Conservation (phyloP, 805 yeast species). For the Wilhelminamyces savonicus region DNA sequence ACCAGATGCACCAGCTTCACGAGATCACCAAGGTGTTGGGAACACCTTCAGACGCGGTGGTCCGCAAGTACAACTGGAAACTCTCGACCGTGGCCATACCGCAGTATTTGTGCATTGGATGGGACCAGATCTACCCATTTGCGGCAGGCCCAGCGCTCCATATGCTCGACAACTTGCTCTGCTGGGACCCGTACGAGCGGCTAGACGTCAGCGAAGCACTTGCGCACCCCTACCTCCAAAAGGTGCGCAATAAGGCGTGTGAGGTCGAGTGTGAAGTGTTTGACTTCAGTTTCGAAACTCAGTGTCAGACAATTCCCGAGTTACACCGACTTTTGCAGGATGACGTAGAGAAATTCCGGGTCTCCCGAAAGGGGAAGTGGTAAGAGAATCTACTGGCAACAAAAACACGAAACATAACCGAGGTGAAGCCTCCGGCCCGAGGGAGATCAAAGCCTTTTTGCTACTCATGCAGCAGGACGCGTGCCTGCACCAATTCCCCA, state of each 20-base stretch:
- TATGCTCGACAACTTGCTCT: conserved; percentile 47
- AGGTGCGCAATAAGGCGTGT: conserved; percentile 47
- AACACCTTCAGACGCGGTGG: conserved; percentile 48
- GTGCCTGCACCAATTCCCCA: too few species aligned
- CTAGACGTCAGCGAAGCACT: conserved; percentile 51
- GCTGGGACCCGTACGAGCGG: conserved; percentile 60
- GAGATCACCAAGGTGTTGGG: conserved; percentile 70
- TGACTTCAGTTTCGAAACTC: conserved; percentile 61
- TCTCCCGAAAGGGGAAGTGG: too few species aligned
- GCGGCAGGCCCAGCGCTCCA: conserved; percentile 48
- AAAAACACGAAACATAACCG: too few species aligned
- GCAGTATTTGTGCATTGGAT: conserved; percentile 27
- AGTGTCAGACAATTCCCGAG: conserved; percentile 9
- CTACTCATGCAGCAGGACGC: too few species aligned
- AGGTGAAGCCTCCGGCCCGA: too few species aligned
- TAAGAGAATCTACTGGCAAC: too few species aligned
- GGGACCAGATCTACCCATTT: conserved; percentile 57
- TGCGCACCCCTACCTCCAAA: conserved; percentile 46
- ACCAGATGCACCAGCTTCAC: conserved; percentile 62
- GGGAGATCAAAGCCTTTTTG: too few species aligned
- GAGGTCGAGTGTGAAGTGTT: conserved; percentile 55
- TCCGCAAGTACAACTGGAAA: conserved; percentile 26
- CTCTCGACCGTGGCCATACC: conserved; percentile 32
- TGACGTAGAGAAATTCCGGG: conserved; percentile 16
- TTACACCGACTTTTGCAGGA: conserved; percentile 11